A percentile compares a stretch with the other conserved stretches of the same genome.
Conservation (phyloP, 495 filamentous ascomycete genomes). For the Neurospora intermedia region DNA sequence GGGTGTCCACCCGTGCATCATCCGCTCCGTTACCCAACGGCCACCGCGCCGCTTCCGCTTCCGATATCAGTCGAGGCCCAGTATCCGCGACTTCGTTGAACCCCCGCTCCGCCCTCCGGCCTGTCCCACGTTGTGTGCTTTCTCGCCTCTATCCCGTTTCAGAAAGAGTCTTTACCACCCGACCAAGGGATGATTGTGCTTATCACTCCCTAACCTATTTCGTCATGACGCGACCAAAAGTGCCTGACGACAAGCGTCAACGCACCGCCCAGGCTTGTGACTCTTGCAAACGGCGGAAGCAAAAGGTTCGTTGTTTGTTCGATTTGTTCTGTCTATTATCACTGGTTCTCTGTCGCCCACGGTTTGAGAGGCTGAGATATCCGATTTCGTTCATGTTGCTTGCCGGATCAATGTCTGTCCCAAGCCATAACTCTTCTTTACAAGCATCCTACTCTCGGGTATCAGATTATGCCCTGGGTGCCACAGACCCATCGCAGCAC, state of each 20-base stretch:
- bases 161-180: conserved; percentile 13
- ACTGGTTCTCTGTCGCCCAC: conserved; percentile 1
- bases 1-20: conserved; percentile 22
- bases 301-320: conserved; percentile 47
- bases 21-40: conserved; percentile 18
- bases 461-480: not conserved
- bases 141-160: conserved; percentile 1
- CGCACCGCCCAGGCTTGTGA: conserved; percentile 61
- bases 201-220: conserved; percentile 8
- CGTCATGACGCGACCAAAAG: conserved; percentile 52
- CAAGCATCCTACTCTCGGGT: not conserved
- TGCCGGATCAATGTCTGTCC: not conserved
- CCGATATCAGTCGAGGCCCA: conserved; percentile 16
- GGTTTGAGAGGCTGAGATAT: not conserved
- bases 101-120: conserved; percentile 9
- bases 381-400: not conserved
- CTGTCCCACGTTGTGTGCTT: conserved; percentile 14
- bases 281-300: conserved; percentile 68
- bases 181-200: conserved; percentile 22
- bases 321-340: conserved; percentile 8
- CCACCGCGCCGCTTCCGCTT: conserved; percentile 17
- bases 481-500: not conserved
- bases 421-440: not conserved
- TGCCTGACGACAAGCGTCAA: conserved; percentile 53
- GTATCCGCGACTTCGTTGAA: not conserved